Base-by-base conservation (phyloP, 768 basidiomycete species). In the Leccinum pellstonianum region DNA sequence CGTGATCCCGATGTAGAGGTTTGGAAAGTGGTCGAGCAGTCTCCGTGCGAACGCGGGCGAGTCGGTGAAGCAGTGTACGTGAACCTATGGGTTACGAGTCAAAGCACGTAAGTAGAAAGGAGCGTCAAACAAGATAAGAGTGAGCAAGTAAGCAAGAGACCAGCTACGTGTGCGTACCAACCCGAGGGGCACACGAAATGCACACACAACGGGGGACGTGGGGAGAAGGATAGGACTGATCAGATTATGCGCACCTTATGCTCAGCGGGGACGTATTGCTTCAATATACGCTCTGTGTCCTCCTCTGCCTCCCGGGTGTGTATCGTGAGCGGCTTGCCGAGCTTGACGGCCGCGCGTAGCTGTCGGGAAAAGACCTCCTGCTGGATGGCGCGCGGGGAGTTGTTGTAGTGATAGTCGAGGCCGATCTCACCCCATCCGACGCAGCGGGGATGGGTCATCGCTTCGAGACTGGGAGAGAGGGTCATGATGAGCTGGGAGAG, bases 351-450 rank as follows among this genome's bases (percentile, higher is more conserved):
- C 1, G 81, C 81, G 15, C 77, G 77, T 6, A 94, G 81, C 70
- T 95, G 93, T 9, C 87, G 77, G 1, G 74, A 70, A 53, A 95
- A 86, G 11, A 92, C 84, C 0, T 74, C 75, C 56, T 80, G 85
- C 66, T 95, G 93, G 1, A 86, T 66, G 0, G 83, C 80, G 10
- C 87, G 83, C 0, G 91, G 89, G 0, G 90, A 90, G 62, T 85
- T 80, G 72, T 90, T 84, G 71, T 93, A 91, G 70, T 93, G 90
- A 65, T 91, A 93, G 62, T 94, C 92, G 12, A 92, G 80, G 0
- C 93, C 91, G 57, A 93, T 93, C 68, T 95, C 93, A 1, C 93
- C 93, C 86, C 88, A 90, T 3, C 91, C 90, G 7, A 94, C 91
- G 66, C 91, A 93, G 11, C 87, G 84, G 1, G 90, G 88, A 65